These are phyloP conservation scores for Colletotrichum cordylinicola DNA, from an alignment of 2,329 filamentous ascomycete species.

Conservation along the genomic window DNA sequence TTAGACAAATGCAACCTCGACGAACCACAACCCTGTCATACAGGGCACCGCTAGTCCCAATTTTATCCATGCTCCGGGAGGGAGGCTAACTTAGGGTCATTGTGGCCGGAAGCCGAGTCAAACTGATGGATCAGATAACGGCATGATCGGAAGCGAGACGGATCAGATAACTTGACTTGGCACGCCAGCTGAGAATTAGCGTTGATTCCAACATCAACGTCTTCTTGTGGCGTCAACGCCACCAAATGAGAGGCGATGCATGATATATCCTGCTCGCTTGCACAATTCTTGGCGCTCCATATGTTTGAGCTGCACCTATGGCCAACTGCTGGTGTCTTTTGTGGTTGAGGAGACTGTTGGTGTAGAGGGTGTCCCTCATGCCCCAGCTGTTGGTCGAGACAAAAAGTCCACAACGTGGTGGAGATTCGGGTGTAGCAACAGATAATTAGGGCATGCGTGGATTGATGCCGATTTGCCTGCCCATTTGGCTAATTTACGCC, in stretches of 20 bases:
- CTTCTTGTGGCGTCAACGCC: background rate
- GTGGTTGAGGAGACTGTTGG: background rate
- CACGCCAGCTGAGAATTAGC: background rate
- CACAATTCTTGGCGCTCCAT: background rate
- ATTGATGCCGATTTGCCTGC: background rate
- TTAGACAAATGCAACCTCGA: conserved; percentile 6
- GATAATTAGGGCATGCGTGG: background rate
- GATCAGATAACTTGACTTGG: conserved; percentile 17
- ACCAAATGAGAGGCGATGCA: background rate
- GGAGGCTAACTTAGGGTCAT: background rate
- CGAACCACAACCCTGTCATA: background rate
- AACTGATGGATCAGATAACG: conserved; percentile 13
- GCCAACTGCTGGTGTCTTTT: background rate
- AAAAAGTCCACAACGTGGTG: background rate
- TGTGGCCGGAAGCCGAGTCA: background rate
- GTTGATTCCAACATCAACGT: background rate
- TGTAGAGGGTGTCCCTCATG: background rate
- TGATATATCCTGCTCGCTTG: background rate
- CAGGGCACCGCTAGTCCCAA: background rate
- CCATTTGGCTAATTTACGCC: background rate
- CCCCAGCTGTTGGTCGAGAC: background rate
- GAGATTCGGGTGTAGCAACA: background rate
- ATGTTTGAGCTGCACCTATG: background rate
- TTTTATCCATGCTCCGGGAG: background rate
- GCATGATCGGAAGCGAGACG: background rate